These are phyloP conservation scores for Cymbopogon citratus DNA, from an alignment of 176 grass and related monocot genomes.

Conservation along the genomic window DNA sequence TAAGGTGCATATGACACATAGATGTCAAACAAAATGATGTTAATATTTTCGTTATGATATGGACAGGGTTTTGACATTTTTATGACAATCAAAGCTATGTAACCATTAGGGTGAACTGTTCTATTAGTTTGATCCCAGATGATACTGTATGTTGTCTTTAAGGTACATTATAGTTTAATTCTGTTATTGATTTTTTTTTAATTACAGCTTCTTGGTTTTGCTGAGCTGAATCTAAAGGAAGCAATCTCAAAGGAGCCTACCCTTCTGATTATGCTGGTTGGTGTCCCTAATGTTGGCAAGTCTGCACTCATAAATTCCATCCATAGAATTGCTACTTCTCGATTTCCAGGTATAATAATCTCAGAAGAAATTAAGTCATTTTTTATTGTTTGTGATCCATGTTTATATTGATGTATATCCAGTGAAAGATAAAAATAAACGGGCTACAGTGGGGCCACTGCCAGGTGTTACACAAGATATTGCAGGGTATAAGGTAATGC, in stretches of 20 bases:
- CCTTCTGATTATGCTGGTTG: conserved; percentile 93
- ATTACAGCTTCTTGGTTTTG: conserved; percentile 69
- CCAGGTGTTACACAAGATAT: conserved; percentile 98
- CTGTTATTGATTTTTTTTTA: neutral
- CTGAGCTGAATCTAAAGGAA: conserved; percentile 88
- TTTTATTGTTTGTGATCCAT: conserved; percentile 14
- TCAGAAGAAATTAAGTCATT: conserved; percentile 9
- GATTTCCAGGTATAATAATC: conserved; percentile 69
- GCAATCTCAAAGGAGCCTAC: conserved; percentile 84
- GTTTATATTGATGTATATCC: conserved; percentile 26
- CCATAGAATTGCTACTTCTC: conserved; percentile 72
- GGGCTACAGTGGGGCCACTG: conserved; percentile 75
- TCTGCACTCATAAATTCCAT: conserved; percentile 93
- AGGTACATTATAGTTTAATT: neutral
- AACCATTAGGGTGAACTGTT: neutral
- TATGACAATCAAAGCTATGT: neutral
- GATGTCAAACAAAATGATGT: neutral
- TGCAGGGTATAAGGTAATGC: conserved; percentile 79
- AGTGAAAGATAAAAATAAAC: conserved; percentile 82
- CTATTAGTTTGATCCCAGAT: neutral
- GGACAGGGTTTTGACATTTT: neutral
- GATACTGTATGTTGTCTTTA: conserved; percentile 14
- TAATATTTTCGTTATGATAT: neutral
- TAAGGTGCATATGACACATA: neutral
- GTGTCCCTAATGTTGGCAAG: conserved; percentile 96